A percentile compares a stretch with the other conserved stretches of the same genome.
These are phyloP conservation scores for Ceriops zippeliana DNA, from an alignment of 345 rosid species.

Conservation along the genomic window DNA sequence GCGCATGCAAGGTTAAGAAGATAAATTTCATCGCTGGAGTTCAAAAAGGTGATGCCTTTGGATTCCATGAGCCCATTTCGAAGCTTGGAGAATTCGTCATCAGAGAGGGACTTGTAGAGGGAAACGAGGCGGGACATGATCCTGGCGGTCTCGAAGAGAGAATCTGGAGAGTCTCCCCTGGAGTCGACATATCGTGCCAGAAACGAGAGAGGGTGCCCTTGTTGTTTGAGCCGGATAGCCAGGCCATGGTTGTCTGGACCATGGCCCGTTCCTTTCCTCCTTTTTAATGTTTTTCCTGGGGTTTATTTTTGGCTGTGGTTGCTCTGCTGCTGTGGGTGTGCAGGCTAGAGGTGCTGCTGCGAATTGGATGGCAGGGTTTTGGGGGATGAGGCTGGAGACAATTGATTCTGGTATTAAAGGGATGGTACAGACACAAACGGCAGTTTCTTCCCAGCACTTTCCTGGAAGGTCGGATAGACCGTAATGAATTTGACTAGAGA, in stretches of 20 bases:
- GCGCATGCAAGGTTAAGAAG: conserved; percentile 38
- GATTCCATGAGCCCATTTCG: conserved; percentile 30
- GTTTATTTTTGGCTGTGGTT: no score
- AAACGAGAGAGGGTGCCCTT: conserved; percentile 12
- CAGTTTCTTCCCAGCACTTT: no score
- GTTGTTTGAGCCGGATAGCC: conserved; percentile 17
- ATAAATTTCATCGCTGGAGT: conserved; percentile 30
- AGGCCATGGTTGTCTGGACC: conserved; percentile 23
- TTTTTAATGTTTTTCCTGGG: not conserved
- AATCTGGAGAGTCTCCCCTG: conserved; percentile 28
- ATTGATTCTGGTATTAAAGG: not conserved
- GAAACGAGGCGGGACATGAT: conserved; percentile 42
- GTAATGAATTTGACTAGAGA: no score
- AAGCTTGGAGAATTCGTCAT: conserved; percentile 29
- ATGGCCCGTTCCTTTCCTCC: conserved; percentile 6
- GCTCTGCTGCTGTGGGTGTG: not conserved
- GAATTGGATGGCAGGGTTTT: conserved; percentile 4
- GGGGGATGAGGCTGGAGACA: not conserved
- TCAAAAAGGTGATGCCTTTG: conserved; percentile 37
- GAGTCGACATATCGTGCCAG: conserved; percentile 12
- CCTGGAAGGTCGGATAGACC: no score
- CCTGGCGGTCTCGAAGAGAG: conserved; percentile 47
- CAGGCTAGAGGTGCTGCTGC: not conserved
- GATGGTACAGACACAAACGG: not conserved
- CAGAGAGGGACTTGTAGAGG: conserved; percentile 36